These are phyloP conservation scores for Drechmeria coniospora DNA, from an alignment of 2,329 filamentous ascomycete species.

Conservation along the genomic window DNA sequence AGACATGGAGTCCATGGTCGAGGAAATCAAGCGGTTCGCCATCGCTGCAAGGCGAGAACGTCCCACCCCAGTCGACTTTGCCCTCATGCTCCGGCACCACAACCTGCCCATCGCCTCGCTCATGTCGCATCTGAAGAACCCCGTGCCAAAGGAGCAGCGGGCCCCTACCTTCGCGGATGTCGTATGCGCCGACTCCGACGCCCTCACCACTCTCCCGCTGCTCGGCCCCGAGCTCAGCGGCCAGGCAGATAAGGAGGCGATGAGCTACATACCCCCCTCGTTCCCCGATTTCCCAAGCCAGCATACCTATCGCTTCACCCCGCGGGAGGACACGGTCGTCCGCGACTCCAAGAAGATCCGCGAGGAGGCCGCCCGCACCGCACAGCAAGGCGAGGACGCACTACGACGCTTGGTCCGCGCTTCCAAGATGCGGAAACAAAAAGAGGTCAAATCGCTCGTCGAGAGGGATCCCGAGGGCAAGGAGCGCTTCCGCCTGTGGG, in stretches of 20 bases:
- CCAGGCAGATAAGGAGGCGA: slow-evolving; percentile 36
- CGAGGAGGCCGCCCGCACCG: slow-evolving; percentile 42
- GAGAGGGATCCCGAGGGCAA: slow-evolving; percentile 35
- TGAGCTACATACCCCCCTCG: slow-evolving; percentile 38
- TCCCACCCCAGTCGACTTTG: slow-evolving; percentile 42
- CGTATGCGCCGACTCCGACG: slow-evolving; percentile 21
- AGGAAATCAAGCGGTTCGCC: slow-evolving; percentile 30
- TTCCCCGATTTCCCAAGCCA: slow-evolving; percentile 50
- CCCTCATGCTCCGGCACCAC: slow-evolving; percentile 33
- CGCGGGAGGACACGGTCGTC: slow-evolving; percentile 28
- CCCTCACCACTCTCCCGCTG: slow-evolving; percentile 26
- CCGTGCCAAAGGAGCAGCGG: slow-evolving; percentile 25
- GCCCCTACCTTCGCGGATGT: slow-evolving; percentile 22
- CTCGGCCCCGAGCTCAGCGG: slow-evolving; percentile 43
- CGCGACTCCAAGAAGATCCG: slow-evolving; percentile 42
- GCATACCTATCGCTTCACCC: slow-evolving; percentile 48
- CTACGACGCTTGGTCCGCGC: slow-evolving; percentile 43
- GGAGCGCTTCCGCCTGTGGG: slow-evolving; percentile 44
- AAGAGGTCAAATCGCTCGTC: slow-evolving; percentile 43
- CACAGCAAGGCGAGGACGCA: slow-evolving; percentile 47
- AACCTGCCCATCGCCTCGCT: slow-evolving; percentile 36
- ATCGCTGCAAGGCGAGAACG: slow-evolving; percentile 34
- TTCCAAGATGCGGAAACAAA: slow-evolving; percentile 48
- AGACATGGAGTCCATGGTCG: slow-evolving; percentile 36
- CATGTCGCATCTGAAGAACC: slow-evolving; percentile 39